Evolutionary conservation across 306 rosid species (phyloP).

Genomic region (Mucuna pruriens): DNA sequence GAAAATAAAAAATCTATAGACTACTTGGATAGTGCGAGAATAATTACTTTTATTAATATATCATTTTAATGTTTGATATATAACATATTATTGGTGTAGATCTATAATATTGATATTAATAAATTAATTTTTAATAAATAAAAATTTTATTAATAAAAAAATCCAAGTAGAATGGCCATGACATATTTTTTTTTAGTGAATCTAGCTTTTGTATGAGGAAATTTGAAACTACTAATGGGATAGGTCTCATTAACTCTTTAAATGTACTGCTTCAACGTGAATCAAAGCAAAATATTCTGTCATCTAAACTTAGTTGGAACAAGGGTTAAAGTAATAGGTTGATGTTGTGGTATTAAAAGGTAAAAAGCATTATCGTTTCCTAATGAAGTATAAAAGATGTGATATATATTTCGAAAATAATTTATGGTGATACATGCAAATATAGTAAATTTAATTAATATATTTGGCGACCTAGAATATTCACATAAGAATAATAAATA

Average conservation of each 20-base stretch:
- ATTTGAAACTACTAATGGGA: neutral
- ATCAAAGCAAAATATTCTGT: neutral
- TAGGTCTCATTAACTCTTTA: neutral
- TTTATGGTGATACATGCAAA: neutral
- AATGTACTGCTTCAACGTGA: neutral
- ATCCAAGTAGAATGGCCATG: neutral
- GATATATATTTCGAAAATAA: neutral
- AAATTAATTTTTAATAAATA: neutral
- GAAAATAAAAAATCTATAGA: too few species aligned
- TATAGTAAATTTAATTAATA: neutral
- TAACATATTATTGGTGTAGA: too few species aligned
- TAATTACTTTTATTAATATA: too few species aligned
- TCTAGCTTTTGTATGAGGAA: neutral
- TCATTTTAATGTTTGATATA: too few species aligned
- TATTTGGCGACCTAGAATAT: neutral
- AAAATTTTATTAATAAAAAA: neutral
- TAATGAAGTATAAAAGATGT: neutral
- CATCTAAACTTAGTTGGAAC: neutral
- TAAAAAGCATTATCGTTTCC: neutral
- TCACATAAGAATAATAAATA: too few species aligned
- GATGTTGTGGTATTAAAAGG: neutral
- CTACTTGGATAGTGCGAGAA: too few species aligned
- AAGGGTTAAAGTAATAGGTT: neutral
- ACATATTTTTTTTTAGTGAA: too few species aligned
- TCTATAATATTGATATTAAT: neutral